Conservation (phyloP, 2,329 filamentous ascomycete genomes). For the Neoscytalidium dimidiatum region DNA sequence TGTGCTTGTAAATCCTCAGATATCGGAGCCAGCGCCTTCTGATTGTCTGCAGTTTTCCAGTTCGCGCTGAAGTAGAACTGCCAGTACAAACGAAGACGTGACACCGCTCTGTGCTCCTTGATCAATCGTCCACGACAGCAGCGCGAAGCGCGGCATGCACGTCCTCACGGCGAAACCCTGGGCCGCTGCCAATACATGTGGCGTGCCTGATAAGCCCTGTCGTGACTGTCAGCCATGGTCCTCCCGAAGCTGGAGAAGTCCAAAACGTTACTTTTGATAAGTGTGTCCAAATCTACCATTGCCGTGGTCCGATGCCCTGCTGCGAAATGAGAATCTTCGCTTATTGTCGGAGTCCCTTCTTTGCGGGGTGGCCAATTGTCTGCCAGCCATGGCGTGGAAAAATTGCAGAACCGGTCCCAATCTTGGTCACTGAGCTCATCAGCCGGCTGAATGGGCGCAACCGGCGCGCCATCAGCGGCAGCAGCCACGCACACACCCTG, state of each 20-base stretch:
- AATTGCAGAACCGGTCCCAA: not conserved
- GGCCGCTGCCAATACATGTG: slow-evolving; percentile 46
- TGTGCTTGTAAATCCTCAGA: too few relatives aligned
- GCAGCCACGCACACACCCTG: not conserved
- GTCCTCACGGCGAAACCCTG: slow-evolving; percentile 46
- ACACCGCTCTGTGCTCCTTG: too few relatives aligned
- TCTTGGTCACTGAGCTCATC: not conserved
- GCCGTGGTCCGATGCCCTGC: slow-evolving; percentile 35
- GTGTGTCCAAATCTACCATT: slow-evolving; percentile 44
- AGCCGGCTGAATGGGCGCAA: not conserved
- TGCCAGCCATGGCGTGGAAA: not conserved
- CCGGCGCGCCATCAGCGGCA: not conserved
- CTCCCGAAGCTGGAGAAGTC: not conserved
- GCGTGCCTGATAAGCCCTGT: slow-evolving; percentile 38
- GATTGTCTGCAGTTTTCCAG: too few relatives aligned
- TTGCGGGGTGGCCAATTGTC: not conserved
- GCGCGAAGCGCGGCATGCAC: slow-evolving; percentile 44
- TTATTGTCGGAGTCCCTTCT: not conserved
- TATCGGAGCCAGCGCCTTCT: too few relatives aligned
- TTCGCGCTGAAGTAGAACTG: too few relatives aligned
- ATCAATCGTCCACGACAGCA: too few relatives aligned
- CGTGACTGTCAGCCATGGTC: not conserved
- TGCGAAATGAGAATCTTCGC: slow-evolving; percentile 12
- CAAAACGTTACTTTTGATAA: slow-evolving; percentile 44
- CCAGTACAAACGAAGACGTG: too few relatives aligned